Conservation (phyloP, 1,139 yeast species). For the Groenewaldozyma sp. region DNA sequence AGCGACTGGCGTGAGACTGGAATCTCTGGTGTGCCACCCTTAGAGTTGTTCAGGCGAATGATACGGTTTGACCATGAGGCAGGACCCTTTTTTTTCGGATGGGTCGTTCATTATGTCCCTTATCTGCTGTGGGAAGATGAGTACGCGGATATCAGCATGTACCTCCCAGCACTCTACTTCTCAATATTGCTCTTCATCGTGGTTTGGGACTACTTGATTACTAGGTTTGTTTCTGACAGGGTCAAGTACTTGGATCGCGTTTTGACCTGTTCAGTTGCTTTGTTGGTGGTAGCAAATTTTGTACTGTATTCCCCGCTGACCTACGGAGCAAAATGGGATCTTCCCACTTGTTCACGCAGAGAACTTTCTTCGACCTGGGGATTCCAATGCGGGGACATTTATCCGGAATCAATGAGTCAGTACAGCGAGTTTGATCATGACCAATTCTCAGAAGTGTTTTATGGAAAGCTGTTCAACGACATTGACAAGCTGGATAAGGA, state of each 20-base stretch:
- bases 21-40: too few species aligned
- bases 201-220: slow-evolving; percentile 11
- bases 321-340: slow-evolving; percentile 16
- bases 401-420: slow-evolving; percentile 7
- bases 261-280: background rate
- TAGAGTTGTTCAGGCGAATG: slow-evolving; percentile 3
- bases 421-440: slow-evolving; percentile 3
- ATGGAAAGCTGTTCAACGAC: background rate
- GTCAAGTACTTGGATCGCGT: background rate
- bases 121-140: slow-evolving; percentile 7
- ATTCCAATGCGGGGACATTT: slow-evolving; percentile 19
- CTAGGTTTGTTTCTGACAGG: background rate
- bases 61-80: slow-evolving; percentile 20
- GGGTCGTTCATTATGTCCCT: slow-evolving; percentile 18
- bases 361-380: slow-evolving; percentile 21
- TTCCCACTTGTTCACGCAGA: slow-evolving; percentile 17
- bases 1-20: background rate
- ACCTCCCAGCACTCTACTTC: slow-evolving; percentile 22
- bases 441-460: background rate
- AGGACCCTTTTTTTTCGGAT: slow-evolving; percentile 19
- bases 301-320: slow-evolving; percentile 18
- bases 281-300: slow-evolving; percentile 7
- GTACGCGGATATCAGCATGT: slow-evolving; percentile 13
- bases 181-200: slow-evolving; percentile 15
- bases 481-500: background rate